phyloP scores from a whole-genome alignment of 108 stramenopile genomes.

The Nitzschia sp. region DNA sequence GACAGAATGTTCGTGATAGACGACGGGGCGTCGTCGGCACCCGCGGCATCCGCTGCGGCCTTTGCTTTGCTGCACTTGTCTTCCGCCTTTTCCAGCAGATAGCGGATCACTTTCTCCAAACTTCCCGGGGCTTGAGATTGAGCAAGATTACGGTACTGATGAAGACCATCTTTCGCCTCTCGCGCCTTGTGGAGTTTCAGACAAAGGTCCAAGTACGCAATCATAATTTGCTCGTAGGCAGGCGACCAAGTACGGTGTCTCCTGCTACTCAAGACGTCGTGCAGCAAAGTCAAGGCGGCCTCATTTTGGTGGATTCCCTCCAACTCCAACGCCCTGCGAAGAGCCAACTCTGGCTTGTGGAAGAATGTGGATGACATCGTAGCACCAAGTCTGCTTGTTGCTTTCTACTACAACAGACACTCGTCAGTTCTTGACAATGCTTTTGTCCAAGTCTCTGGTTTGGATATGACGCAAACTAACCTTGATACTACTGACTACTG shows the following conservation, averaged over 20 bases:
- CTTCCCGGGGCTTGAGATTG: constrained; percentile 92
- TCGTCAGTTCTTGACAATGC: too few species aligned
- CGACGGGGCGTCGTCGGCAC: constrained; percentile 37
- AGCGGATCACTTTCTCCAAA: constrained; percentile 92
- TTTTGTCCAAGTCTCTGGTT: too few species aligned
- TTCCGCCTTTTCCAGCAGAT: constrained; percentile 85
- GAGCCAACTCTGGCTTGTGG: constrained; percentile 77
- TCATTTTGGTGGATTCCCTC: constrained; percentile 65
- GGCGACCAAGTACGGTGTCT: constrained; percentile 93
- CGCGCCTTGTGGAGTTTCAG: constrained; percentile 80
- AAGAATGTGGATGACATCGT: constrained; percentile 37
- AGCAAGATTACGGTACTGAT: constrained; percentile 95
- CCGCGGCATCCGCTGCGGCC: constrained; percentile 53
- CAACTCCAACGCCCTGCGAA: constrained; percentile 69
- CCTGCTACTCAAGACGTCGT: constrained; percentile 78
- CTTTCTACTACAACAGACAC: too few species aligned
- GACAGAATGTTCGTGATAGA: constrained; percentile 17
- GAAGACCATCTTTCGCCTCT: constrained; percentile 97
- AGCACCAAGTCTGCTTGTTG: background rate
- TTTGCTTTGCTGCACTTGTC: constrained; percentile 75
- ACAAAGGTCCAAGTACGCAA: constrained; percentile 91
- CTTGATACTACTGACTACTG: too few species aligned
- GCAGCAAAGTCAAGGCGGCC: constrained; percentile 67
- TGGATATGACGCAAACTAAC: too few species aligned
- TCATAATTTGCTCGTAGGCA: constrained; percentile 94